Percentiles rank a stretch among this genome's conserved stretches.
phyloP scores from a whole-genome alignment of 1,284 basidiomycete species.

The Pyrrhoderma noxium region DNA sequence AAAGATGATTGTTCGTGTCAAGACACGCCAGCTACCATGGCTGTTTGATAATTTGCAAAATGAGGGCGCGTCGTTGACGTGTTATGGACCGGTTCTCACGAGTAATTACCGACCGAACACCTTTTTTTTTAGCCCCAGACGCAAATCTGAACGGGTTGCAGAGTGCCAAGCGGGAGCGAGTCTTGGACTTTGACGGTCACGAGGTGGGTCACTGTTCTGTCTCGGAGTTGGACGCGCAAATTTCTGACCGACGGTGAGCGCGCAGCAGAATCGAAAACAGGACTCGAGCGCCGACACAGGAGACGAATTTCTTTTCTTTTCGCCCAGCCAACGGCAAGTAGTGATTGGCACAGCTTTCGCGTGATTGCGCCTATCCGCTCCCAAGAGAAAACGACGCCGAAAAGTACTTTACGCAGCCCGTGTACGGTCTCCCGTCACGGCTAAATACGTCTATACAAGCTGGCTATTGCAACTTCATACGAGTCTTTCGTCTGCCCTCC shows the following conservation, averaged over 20 bases:
- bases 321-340: no score
- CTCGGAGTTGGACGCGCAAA: no score
- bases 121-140: background rate
- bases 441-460: slow-evolving; percentile 6
- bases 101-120: background rate
- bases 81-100: slow-evolving; percentile 4
- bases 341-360: slow-evolving; percentile 6
- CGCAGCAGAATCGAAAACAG: no score
- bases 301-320: no score
- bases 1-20: slow-evolving; percentile 6
- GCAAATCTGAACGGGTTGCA: no score
- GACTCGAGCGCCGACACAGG: no score
- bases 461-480: slow-evolving; percentile 14
- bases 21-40: no score
- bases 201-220: no score
- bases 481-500: slow-evolving; percentile 6
- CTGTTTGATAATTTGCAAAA: no score
- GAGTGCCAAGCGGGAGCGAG: no score
- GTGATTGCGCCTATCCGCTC: background rate
- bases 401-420: slow-evolving; percentile 5
- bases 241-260: no score
- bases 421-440: background rate
- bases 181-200: no score
- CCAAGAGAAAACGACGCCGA: background rate
- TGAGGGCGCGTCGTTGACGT: background rate